A percentile compares a stretch with the other conserved stretches of the same genome.
Conservation (phyloP, 2,329 filamentous ascomycete species). For the Scedosporium boydii region DNA sequence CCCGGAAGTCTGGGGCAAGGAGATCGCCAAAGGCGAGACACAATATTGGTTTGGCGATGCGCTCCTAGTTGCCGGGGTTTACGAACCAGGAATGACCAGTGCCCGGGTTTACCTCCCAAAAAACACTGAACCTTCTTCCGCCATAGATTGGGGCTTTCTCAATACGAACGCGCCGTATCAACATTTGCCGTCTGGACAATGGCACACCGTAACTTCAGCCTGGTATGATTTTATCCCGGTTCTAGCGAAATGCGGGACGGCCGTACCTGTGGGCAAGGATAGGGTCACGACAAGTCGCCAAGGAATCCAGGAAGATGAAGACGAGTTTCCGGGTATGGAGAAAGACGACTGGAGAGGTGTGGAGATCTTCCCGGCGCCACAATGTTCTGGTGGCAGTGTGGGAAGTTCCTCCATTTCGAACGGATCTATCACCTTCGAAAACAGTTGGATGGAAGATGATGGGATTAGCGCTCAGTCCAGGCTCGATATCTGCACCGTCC, state of each 20-base stretch:
- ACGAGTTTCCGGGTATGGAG: background rate
- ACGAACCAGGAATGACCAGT: slow-evolving; percentile 44
- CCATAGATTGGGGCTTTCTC: background rate
- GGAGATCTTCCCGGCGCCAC: background rate
- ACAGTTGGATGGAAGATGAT: background rate
- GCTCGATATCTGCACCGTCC: background rate
- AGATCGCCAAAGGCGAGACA: slow-evolving; percentile 53
- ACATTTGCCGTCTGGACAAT: background rate
- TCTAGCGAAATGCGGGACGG: background rate
- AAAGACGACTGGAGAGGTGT: background rate
- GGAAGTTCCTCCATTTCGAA: no score
- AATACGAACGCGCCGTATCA: background rate
- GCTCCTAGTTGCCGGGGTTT: slow-evolving; percentile 58
- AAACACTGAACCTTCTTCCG: background rate
- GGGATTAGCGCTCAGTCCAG: background rate
- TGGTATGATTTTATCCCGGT: background rate
- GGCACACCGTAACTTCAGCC: background rate
- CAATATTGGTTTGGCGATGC: slow-evolving; percentile 67
- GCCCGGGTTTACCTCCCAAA: slow-evolving; percentile 53
- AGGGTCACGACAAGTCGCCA: background rate
- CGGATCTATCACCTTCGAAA: background rate
- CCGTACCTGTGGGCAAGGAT: background rate
- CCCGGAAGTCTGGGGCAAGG: slow-evolving; percentile 52
- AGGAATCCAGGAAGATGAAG: background rate
- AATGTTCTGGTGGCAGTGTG: background rate